Percentiles rank a stretch among this genome's conserved stretches.
These are phyloP conservation scores for Porogramme epimiltina DNA, from an alignment of 1,284 basidiomycete species.

Conservation along the genomic window DNA sequence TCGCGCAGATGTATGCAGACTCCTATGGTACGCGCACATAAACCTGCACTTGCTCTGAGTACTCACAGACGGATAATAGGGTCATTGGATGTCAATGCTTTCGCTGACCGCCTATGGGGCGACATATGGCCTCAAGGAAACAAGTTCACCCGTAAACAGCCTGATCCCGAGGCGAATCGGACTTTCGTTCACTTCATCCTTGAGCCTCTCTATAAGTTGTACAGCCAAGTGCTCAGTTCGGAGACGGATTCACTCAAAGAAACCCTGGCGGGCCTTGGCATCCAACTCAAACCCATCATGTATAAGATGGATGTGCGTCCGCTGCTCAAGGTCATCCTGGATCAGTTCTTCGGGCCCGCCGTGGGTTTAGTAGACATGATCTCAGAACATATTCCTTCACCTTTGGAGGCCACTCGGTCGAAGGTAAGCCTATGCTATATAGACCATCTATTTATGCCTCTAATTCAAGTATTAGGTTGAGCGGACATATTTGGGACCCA, in stretches of 20 bases:
- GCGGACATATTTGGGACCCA: constrained; percentile 83
- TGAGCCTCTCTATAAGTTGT: constrained; percentile 97
- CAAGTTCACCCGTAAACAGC: constrained; percentile 87
- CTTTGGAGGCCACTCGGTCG: constrained; percentile 63
- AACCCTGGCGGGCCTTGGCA: constrained; percentile 82
- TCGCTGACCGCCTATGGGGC: constrained; percentile 94
- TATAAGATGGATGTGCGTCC: constrained; percentile 99
- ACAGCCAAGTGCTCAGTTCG: constrained; percentile 92
- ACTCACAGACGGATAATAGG: constrained; percentile 35
- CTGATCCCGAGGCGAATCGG: constrained; percentile 81
- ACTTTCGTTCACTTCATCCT: constrained; percentile 97
- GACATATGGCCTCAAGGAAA: constrained; percentile 94
- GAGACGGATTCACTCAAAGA: constrained; percentile 83
- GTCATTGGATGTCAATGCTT: constrained; percentile 63
- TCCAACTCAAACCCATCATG: constrained; percentile 89
- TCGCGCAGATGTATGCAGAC: constrained; percentile 96
- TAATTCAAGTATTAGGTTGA: constrained; percentile 53
- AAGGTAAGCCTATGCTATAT: constrained; percentile 56
- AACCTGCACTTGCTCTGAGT: background rate
- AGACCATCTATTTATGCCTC: background rate
- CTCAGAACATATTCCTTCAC: constrained; percentile 86
- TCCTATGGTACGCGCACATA: constrained; percentile 62
- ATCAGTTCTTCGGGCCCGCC: constrained; percentile 93
- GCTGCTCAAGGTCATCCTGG: constrained; percentile 89
- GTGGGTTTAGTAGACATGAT: constrained; percentile 93